phyloP scores from a whole-genome alignment of 768 basidiomycete species.

The Nidularia sp. region DNA sequence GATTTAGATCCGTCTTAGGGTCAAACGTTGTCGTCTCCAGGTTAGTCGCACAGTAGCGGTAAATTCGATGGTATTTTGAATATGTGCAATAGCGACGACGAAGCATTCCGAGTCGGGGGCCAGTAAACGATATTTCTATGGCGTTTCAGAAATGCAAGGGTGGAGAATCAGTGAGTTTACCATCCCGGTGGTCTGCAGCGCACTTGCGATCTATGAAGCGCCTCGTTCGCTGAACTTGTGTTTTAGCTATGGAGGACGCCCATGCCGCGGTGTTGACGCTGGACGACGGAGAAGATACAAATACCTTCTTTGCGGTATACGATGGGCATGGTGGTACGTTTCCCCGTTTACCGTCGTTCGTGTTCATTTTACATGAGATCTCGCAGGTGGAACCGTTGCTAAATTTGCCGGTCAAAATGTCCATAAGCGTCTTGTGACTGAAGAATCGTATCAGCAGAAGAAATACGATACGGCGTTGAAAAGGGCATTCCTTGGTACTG shows the following conservation, averaged over 20 bases:
- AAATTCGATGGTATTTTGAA: conserved; percentile 6
- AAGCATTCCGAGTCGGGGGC: conserved; percentile 76
- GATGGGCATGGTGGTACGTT: conserved; percentile 94
- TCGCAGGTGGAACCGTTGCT: conserved; percentile 75
- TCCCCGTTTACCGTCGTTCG: background rate
- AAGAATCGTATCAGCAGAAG: conserved; percentile 66
- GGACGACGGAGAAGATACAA: conserved; percentile 47
- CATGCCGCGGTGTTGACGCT: conserved; percentile 75
- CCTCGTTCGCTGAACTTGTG: conserved; percentile 3
- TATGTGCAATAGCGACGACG: conserved; percentile 54
- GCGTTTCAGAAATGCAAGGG: conserved; percentile 96
- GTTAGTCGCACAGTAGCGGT: conserved; percentile 32
- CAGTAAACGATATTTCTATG: conserved; percentile 69
- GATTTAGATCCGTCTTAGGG: conserved; percentile 40
- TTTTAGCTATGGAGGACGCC: conserved; percentile 93
- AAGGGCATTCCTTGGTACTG: conserved; percentile 87
- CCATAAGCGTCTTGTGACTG: conserved; percentile 69
- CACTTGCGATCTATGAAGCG: background rate
- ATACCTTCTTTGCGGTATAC: conserved; percentile 93
- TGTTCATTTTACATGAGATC: conserved; percentile 7
- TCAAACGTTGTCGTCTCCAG: conserved; percentile 81
- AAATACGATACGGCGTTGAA: conserved; percentile 79
- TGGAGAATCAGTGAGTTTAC: conserved; percentile 90
- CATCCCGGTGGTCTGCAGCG: conserved; percentile 1
- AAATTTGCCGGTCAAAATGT: conserved; percentile 83